Evolutionary conservation across 2,329 filamentous ascomycete species (phyloP), one percentile per base, ranked within the genome.

Genomic region (Lasiodiplodia sp.): DNA sequence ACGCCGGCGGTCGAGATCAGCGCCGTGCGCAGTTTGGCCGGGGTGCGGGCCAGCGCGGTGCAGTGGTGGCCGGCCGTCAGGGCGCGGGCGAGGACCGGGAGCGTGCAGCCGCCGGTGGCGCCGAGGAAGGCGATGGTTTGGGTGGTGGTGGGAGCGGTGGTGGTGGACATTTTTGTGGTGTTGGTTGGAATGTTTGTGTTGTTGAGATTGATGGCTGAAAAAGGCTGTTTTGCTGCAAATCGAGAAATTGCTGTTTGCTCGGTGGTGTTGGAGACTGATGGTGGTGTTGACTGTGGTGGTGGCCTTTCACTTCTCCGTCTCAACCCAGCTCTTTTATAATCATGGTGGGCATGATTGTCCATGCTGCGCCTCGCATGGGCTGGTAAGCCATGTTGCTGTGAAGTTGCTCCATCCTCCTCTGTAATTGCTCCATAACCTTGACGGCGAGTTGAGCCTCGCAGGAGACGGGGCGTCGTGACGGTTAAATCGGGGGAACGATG

Each of bases 51-150:
- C 10, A 88, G 72, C 72, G 69, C 25, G 4, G 37, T 60, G 31
- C 31, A 34, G 56, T 77, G 76, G 73, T 84, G 79, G 56, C 82
- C 82, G 3, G 80, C 80, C 34, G 79, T 75, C 52, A 87, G 79
- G 5, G 84, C 76, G 23, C 76, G 74, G 25, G 80, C 79, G 21
- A 87, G 82, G 55, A 80, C 79, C 34, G 80, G 73, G 56, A 81
- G 77, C 44, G 81, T 79, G 70, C 81, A 82, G 60, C 84, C 85
- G 67, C 83, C 84, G 25, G 85, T 87, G 28, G 84, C 83, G 57
- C 85, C 85, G 70, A 87, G 82, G 77, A 87, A 86, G 51, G 83
- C 82, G 66, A 86, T 73, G 38, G 80, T 82, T 60, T 69, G 75
- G 28, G 16, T 16, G 70, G 75, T 14, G 70, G 70, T 28, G 71